Evolutionary conservation across 768 basidiomycete genomes (phyloP).

Genomic region (Mycena belliarum): DNA sequence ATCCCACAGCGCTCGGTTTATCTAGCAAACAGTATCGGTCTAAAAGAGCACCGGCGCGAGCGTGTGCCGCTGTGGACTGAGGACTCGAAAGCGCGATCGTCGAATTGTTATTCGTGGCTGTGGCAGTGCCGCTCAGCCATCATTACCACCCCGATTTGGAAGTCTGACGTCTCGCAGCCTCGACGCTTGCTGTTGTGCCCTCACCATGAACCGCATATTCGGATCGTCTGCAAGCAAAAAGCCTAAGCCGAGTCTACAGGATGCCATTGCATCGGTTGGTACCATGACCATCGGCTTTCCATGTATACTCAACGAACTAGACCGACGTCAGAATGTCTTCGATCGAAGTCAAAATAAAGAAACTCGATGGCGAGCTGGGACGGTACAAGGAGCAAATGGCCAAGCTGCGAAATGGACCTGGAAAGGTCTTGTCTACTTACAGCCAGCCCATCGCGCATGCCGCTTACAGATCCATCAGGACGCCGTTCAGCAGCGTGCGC

Average conservation of each 20-base stretch:
- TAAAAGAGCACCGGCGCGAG: too few species aligned
- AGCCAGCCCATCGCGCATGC: background rate
- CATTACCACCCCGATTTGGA: too few species aligned
- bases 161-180: too few species aligned
- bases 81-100: too few species aligned
- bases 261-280: constrained; percentile 89
- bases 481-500: constrained; percentile 92
- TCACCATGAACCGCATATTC: constrained; percentile 82
- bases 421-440: constrained; percentile 70
- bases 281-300: background rate
- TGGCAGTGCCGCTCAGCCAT: too few species aligned
- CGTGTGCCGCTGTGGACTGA: too few species aligned
- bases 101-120: too few species aligned
- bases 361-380: constrained; percentile 89
- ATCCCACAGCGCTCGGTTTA: too few species aligned
- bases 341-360: constrained; percentile 96
- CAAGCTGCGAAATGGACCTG: constrained; percentile 90
- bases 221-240: constrained; percentile 74
- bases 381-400: constrained; percentile 96
- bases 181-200: too few species aligned
- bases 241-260: constrained; percentile 82
- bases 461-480: constrained; percentile 44
- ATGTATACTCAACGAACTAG: constrained; percentile 40
- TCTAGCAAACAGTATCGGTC: too few species aligned
- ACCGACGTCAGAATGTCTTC: constrained; percentile 85